phyloP scores from a whole-genome alignment of 78 protist species.

The Pigoraptor vietnamica region DNA sequence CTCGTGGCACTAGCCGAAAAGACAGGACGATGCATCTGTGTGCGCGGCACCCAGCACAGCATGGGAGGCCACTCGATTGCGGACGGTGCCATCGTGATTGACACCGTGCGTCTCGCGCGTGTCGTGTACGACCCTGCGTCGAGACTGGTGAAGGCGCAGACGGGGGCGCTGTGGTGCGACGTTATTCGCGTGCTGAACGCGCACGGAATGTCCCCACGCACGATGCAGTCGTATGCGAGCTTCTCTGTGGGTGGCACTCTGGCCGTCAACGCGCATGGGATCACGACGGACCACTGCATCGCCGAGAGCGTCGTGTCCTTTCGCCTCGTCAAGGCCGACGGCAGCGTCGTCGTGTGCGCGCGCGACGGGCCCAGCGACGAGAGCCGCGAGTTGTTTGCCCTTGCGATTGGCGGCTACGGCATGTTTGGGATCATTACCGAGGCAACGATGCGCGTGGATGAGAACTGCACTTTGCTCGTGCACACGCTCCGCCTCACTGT shows the following conservation, averaged over 20 bases:
- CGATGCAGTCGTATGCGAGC: constrained; percentile 47
- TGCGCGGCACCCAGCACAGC: constrained; percentile 38
- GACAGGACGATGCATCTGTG: background rate
- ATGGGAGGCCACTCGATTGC: constrained; percentile 51
- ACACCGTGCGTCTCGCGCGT: background rate
- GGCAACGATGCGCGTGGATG: background rate
- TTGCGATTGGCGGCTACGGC: constrained; percentile 57
- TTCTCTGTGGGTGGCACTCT: constrained; percentile 61
- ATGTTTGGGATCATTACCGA: constrained; percentile 39
- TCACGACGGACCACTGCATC: constrained; percentile 38
- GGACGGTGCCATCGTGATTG: constrained; percentile 23
- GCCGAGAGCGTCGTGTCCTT: constrained; percentile 19
- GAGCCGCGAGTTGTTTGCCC: constrained; percentile 7
- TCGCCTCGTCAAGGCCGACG: constrained; percentile 14
- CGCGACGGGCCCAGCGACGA: background rate
- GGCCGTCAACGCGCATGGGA: constrained; percentile 57
- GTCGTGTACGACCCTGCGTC: background rate
- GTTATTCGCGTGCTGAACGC: constrained; percentile 29
- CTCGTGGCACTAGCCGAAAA: constrained; percentile 4
- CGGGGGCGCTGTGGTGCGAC: constrained; percentile 49
- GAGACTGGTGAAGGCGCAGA: constrained; percentile 1
- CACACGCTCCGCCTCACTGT: background rate
- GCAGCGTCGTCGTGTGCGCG: constrained; percentile 9
- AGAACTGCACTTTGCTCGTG: background rate
- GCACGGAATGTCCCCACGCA: constrained; percentile 36